Base-by-base conservation (phyloP, 1,284 basidiomycete species). In the Flammula alnicola region DNA sequence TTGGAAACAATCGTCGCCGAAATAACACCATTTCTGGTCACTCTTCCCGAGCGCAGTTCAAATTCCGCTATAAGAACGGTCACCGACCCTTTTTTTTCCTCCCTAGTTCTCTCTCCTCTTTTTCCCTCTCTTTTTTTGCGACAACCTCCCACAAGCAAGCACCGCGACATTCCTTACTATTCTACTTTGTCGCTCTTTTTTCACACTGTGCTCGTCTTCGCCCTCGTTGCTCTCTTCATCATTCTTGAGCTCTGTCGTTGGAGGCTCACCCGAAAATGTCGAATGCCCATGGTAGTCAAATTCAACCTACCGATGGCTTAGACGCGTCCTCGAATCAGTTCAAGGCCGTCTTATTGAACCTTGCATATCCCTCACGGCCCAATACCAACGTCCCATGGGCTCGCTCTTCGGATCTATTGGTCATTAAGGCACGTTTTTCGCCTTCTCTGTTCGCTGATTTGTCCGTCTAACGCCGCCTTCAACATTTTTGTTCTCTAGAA, bases 191-290 rank as follows among this genome's bases (percentile, higher is more conserved):
- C 51, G 23, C 44, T 48, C 51, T 32, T 47, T 44, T 49, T 25
- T 8, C 27, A 43, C 10, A 35, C 41, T n/a, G 10, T 38, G 5
- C 19, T 43, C 40, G 41, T 29, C 11, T 10, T 49, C 37, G 8
- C 8, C n/a, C 11, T 27, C 11, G n/a, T 39, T 27, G 19, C 20
- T 22, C 19, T 19, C 14, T 29, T 16, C 5, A 30, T 20, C 23
- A 30, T 20, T 44, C 43, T 41, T 8, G 35, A 22, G n/a, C 37
- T 44, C 12, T 36, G 16, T 25, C 31, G 26, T 19, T 40, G 41
- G 41, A 47, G 41, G 29, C n/a, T 40, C 17, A 22, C 47, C 23
- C 35, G 51, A 44, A 52, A 30, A 52, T 52, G 51, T 39, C 41
- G 29, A 30, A 26, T 30, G 11, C 42, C 42, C 22, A 10, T 23